These are phyloP conservation scores for Solanum megistacrolobum DNA, from an alignment of 257 asterid species.

Conservation along the genomic window DNA sequence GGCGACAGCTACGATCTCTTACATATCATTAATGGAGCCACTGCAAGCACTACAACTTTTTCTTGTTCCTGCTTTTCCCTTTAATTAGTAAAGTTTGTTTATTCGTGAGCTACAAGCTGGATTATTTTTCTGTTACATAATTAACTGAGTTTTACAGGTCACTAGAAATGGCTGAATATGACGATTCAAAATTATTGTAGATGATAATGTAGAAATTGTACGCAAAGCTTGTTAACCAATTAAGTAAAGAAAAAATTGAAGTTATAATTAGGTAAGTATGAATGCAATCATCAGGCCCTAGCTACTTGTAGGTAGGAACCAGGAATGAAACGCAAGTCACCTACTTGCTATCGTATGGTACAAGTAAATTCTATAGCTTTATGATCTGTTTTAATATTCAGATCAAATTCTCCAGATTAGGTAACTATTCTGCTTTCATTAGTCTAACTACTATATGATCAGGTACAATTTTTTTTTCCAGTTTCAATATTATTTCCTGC, in stretches of 20 bases:
- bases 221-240: not conserved
- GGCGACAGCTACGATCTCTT: not conserved
- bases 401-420: not conserved
- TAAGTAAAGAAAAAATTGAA: not conserved
- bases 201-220: not conserved
- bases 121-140: not conserved
- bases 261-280: not conserved
- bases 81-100: not conserved
- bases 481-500: not conserved
- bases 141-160: not conserved
- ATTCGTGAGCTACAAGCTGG: not conserved
- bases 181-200: not conserved
- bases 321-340: not conserved
- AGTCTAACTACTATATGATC: not conserved
- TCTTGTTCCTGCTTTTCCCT: not conserved
- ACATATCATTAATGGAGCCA: not conserved
- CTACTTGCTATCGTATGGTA: not conserved
- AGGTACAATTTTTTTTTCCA: not conserved
- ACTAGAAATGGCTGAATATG: not conserved
- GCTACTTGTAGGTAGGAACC: not conserved
- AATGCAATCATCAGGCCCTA: not conserved
- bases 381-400: not conserved
- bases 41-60: not conserved
- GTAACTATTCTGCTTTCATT: not conserved
- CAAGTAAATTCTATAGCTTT: not conserved